Conservation (phyloP, 345 rosid genomes). For the Acer campestre region DNA sequence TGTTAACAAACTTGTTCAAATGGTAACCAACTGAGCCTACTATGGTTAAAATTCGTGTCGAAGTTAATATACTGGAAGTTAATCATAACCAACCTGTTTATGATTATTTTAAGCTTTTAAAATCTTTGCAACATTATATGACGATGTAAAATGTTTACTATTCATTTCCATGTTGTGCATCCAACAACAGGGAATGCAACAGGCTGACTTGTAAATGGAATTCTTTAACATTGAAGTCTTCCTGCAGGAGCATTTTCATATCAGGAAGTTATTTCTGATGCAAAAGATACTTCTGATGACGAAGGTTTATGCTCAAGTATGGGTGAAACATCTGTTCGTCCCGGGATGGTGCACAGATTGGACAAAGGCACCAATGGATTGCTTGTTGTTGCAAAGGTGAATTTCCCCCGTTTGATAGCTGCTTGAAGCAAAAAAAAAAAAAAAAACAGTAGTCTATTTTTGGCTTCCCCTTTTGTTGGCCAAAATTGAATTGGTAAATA, state of each 20-base stretch:
- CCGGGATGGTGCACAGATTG: conserved; percentile 92
- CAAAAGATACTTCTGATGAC: conserved; percentile 57
- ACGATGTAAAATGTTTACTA: conserved; percentile 7
- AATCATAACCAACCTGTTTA: too few relatives aligned
- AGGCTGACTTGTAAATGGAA: conserved; percentile 73
- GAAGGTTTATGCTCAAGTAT: conserved; percentile 34
- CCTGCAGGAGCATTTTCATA: conserved; percentile 49
- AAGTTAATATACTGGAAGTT: too few relatives aligned
- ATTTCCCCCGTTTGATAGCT: not conserved
- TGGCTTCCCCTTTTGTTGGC: conserved; percentile 8
- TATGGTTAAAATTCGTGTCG: not conserved
- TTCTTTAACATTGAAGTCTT: conserved; percentile 89
- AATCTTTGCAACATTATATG: not conserved
- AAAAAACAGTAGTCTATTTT: not conserved
- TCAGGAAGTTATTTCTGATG: conserved; percentile 47
- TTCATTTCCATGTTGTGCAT: conserved; percentile 76
- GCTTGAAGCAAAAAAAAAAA: not conserved
- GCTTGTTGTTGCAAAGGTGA: conserved; percentile 93
- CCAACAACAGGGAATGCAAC: conserved; percentile 80
- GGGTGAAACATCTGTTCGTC: conserved; percentile 58
- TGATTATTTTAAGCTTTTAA: not conserved
- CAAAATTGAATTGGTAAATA: not conserved
- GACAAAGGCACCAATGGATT: conserved; percentile 97
- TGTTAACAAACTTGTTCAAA: conserved; percentile 81
- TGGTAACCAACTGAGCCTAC: conserved; percentile 43